phyloP scores from a whole-genome alignment of 2,329 filamentous ascomycete genomes.

The Hypoxylon sp. region DNA sequence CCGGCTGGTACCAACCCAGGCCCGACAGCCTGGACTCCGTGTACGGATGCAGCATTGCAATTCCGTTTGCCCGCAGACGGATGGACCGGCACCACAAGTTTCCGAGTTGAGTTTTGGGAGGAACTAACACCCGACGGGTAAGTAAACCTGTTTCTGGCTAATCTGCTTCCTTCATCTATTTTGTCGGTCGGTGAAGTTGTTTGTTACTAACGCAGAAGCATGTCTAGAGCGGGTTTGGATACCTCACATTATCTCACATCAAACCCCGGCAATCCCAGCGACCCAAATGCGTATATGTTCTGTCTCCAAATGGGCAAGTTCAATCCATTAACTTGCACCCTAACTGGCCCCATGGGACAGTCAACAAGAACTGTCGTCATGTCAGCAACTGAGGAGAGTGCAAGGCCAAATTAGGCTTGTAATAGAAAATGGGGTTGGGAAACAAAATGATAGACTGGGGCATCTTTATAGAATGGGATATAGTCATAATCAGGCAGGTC shows the following conservation, averaged over 20 bases:
- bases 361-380: conserved; percentile 41
- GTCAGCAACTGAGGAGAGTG: conserved; percentile 33
- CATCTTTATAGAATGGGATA: conserved; percentile 20
- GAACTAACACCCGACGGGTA: conserved; percentile 42
- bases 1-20: conserved; percentile 40
- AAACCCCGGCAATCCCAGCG: conserved; percentile 40
- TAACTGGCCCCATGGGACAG: conserved; percentile 41
- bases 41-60: conserved; percentile 39
- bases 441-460: conserved; percentile 9
- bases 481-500: conserved; percentile 8
- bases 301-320: conserved; percentile 51
- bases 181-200: not conserved
- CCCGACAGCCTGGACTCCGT: conserved; percentile 46
- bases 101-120: conserved; percentile 46
- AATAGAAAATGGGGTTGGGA: not conserved
- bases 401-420: conserved; percentile 44
- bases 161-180: conserved; percentile 3
- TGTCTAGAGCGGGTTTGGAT: conserved; percentile 44
- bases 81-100: conserved; percentile 45
- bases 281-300: conserved; percentile 47
- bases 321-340: conserved; percentile 45
- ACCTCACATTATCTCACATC: conserved; percentile 40
- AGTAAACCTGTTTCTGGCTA: conserved; percentile 21
- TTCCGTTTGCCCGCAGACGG: conserved; percentile 47
- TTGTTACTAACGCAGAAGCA: conserved; percentile 33